Conservation (phyloP, 176 grass and related monocot genomes). For the Musa itinerans region DNA sequence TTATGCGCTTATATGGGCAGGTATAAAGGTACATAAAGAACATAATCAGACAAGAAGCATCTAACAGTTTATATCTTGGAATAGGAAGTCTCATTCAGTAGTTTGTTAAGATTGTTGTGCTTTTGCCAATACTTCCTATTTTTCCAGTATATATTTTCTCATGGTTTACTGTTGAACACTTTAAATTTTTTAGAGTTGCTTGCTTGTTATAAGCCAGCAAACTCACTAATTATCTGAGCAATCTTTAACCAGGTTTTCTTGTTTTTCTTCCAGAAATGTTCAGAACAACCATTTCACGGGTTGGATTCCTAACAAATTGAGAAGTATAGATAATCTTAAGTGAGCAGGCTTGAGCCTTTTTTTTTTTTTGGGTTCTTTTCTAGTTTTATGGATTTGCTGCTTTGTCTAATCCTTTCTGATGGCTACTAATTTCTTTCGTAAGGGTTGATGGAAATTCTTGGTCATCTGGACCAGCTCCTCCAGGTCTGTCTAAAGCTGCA, state of each 20-base stretch:
- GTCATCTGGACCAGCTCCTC: conserved; percentile 63
- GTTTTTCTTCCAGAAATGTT: conserved; percentile 56
- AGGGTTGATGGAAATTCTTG: conserved; percentile 82
- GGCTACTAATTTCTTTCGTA: conserved; percentile 17
- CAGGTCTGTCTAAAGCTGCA: conserved; percentile 52
- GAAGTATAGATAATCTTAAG: conserved; percentile 52
- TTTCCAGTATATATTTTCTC: no score
- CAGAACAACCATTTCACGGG: conserved; percentile 88
- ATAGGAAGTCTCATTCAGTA: background rate
- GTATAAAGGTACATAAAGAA: background rate
- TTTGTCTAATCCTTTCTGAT: conserved; percentile 16
- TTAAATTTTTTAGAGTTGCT: background rate
- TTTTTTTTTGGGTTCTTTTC: background rate
- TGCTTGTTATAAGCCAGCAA: background rate
- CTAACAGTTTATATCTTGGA: background rate
- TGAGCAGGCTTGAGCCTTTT: conserved; percentile 28
- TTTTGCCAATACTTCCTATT: background rate
- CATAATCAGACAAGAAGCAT: no score
- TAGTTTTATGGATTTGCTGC: background rate
- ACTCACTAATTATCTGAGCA: background rate
- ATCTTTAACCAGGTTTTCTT: conserved; percentile 23
- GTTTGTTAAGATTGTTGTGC: background rate
- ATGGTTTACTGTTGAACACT: background rate
- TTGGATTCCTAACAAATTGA: conserved; percentile 75
- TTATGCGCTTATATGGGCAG: background rate